Evolutionary conservation across 306 rosid genomes (phyloP).

Genomic region (Acacia crassicarpa): DNA sequence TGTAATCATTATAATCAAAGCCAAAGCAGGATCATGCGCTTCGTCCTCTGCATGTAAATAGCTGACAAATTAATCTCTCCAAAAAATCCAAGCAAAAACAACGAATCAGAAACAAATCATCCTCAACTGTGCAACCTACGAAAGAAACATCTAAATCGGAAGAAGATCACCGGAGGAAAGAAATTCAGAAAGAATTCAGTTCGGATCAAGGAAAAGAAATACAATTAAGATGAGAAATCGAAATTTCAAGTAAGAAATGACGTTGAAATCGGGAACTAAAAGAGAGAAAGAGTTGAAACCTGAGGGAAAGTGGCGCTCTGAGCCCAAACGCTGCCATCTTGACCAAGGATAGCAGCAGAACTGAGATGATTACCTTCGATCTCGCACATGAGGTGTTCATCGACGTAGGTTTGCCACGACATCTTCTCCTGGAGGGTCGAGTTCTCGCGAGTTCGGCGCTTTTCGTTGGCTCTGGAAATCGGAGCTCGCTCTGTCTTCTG

Average conservation of each 20-base stretch:
- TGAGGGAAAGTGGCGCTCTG: conserved; percentile 84
- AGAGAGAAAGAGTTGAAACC: conserved; percentile 31
- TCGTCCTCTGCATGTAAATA: neutral
- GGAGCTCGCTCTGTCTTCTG: neutral
- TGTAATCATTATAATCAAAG: neutral
- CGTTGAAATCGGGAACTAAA: neutral
- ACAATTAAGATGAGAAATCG: neutral
- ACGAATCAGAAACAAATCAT: neutral
- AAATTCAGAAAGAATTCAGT: neutral
- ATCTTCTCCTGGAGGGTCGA: conserved; percentile 31
- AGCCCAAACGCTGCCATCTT: conserved; percentile 88
- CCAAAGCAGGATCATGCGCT: neutral
- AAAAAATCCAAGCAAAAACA: neutral
- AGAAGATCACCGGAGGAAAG: neutral
- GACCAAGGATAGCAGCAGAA: conserved; percentile 80
- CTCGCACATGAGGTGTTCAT: conserved; percentile 83
- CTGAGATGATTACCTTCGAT: conserved; percentile 68
- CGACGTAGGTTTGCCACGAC: conserved; percentile 96
- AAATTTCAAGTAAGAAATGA: neutral
- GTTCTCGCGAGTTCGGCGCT: neutral
- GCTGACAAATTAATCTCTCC: neutral
- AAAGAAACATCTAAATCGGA: neutral
- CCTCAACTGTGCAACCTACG: neutral
- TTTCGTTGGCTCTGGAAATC: neutral
- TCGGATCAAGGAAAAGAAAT: neutral